Conservation (phyloP, 2,329 filamentous ascomycete species). For the Colletotrichum cuscutae region DNA sequence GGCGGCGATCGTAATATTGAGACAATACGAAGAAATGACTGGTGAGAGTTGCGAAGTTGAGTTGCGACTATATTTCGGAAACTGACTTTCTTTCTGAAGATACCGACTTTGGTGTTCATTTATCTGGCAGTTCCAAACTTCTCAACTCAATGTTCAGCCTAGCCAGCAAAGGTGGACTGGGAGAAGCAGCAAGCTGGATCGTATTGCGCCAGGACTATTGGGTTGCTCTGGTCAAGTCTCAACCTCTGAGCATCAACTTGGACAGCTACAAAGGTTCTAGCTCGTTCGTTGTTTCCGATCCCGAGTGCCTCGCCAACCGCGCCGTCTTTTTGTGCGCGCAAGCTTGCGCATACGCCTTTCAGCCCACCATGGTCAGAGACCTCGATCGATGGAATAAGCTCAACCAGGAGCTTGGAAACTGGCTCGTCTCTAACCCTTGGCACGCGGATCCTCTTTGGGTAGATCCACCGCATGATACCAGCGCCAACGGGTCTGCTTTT, state of each 20-base stretch:
- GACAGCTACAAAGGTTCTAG: constrained; percentile 44
- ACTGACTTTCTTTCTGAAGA: constrained; percentile 24
- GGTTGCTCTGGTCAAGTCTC: constrained; percentile 53
- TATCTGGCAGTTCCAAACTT: constrained; percentile 40
- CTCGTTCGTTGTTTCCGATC: constrained; percentile 38
- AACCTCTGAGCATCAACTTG: constrained; percentile 47
- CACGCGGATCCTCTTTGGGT: constrained; percentile 24
- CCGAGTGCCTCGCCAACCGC: constrained; percentile 42
- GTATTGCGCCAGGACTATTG: constrained; percentile 61
- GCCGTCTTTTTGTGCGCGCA: constrained; percentile 42
- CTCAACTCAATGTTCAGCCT: constrained; percentile 42
- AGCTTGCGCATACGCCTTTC: constrained; percentile 46
- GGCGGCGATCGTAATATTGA: constrained; percentile 49
- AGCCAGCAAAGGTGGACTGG: constrained; percentile 45
- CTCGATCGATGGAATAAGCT: constrained; percentile 36
- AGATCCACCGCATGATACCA: constrained; percentile 8
- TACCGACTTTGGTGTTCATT: constrained; percentile 41
- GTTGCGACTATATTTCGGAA: neutral
- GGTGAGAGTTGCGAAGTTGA: constrained; percentile 34
- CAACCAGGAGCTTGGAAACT: constrained; percentile 37
- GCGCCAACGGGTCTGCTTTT: constrained; percentile 23
- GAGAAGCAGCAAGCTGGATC: constrained; percentile 57
- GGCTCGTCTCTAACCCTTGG: constrained; percentile 38
- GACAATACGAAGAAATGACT: constrained; percentile 53
- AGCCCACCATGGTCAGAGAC: constrained; percentile 43